Conservation (phyloP, 2,329 filamentous ascomycete genomes). For the Aspergillus novofumigatus region DNA sequence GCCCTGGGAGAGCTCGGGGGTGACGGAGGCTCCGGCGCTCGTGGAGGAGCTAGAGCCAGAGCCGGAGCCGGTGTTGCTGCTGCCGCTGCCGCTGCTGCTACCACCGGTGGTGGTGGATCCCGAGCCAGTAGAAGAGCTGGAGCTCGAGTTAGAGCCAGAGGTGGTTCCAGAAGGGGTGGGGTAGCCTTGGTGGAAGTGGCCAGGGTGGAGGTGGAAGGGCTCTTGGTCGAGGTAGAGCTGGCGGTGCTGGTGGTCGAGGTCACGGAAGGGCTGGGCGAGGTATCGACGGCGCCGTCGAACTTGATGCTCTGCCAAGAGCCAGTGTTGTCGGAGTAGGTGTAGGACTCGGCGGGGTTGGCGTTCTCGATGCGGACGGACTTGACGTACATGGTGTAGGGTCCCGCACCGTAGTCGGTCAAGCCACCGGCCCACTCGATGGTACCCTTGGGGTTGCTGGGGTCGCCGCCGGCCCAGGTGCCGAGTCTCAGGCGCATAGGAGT, state of each 20-base stretch:
- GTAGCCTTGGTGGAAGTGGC: conserved; percentile 10
- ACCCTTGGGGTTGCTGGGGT: conserved; percentile 34
- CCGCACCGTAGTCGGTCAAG: conserved; percentile 60
- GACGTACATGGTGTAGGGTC: conserved; percentile 71
- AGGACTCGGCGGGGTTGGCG: conserved; percentile 59
- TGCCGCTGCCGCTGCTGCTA: not conserved
- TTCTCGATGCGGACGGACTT: conserved; percentile 56
- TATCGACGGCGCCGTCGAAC: conserved; percentile 13
- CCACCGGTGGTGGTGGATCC: conserved; percentile 6
- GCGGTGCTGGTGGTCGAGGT: conserved; percentile 8
- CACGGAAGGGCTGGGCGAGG: conserved; percentile 4
- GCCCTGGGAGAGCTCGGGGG: conserved; percentile 16
- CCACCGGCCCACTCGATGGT: conserved; percentile 70
- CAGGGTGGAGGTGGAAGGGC: conserved; percentile 7
- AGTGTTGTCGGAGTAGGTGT: conserved; percentile 58
- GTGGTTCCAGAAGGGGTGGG: conserved; percentile 4
- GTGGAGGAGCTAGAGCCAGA: conserved; percentile 11
- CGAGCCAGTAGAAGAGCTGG: conserved; percentile 10
- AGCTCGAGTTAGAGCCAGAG: conserved; percentile 10
- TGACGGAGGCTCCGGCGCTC: conserved; percentile 12
- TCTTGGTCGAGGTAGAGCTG: conserved; percentile 7
- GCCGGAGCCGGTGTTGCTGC: not conserved
- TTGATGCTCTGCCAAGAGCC: conserved; percentile 65
- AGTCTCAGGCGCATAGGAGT: conserved; percentile 69
- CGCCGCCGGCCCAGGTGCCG: conserved; percentile 66